Conservation (phyloP, 345 rosid species). For the Trapa bicornis region DNA sequence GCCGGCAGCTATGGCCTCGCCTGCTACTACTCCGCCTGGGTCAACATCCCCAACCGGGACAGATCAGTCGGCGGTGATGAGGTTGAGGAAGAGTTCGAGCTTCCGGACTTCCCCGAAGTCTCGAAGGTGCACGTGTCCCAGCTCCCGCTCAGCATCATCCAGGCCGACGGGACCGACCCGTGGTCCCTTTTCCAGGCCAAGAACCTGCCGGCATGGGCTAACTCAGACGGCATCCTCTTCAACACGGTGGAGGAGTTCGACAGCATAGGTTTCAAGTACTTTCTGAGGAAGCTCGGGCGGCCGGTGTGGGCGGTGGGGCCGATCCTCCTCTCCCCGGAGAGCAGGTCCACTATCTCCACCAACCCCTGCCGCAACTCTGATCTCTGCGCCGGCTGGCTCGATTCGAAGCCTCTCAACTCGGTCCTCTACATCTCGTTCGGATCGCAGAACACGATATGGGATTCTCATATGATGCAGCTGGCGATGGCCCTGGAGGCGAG, state of each 20-base stretch:
- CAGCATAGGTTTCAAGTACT: constrained; percentile 33
- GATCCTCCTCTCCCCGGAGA: constrained; percentile 24
- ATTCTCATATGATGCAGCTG: constrained; percentile 44
- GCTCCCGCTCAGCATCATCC: constrained; percentile 26
- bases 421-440: constrained; percentile 61
- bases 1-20: constrained; percentile 45
- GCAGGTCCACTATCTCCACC: constrained; percentile 12
- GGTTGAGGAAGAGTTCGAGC: constrained; percentile 21
- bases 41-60: constrained; percentile 26
- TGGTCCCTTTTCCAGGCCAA: constrained; percentile 31
- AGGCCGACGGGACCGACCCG: constrained; percentile 38
- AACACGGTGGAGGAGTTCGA: constrained; percentile 59
- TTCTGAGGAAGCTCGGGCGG: constrained; percentile 25
- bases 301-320: constrained; percentile 59
- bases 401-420: constrained; percentile 40
- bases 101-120: constrained; percentile 47
- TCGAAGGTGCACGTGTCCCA: constrained; percentile 34
- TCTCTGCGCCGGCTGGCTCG: constrained; percentile 37
- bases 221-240: constrained; percentile 42
- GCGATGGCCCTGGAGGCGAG: constrained; percentile 48
- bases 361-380: constrained; percentile 10
- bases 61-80: neutral
- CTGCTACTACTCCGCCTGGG: constrained; percentile 49
- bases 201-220: constrained; percentile 32
- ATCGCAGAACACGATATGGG: constrained; percentile 44